phyloP scores from a whole-genome alignment of 805 yeast genomes.

The Debaryomyces castellii region DNA sequence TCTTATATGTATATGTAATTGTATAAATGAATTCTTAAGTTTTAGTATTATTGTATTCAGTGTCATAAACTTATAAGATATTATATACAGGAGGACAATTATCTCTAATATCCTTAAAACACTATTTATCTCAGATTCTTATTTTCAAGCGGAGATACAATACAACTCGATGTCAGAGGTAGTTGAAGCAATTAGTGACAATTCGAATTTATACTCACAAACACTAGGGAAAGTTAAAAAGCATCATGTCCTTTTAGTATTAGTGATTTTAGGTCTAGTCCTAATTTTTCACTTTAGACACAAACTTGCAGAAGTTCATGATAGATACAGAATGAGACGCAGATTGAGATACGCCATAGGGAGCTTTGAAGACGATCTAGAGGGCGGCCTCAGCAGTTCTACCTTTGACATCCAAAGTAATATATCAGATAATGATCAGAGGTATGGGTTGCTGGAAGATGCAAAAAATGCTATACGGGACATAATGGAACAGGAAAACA shows the following conservation, averaged over 20 bases:
- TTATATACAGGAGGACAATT: not conserved
- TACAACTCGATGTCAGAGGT: not conserved
- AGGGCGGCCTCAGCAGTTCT: constrained; percentile 45
- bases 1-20: not conserved
- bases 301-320: constrained; percentile 25
- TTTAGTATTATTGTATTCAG: too few relatives aligned
- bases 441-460: constrained; percentile 60
- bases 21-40: too few relatives aligned
- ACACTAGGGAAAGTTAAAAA: constrained; percentile 9
- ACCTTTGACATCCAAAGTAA: constrained; percentile 53
- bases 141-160: too few relatives aligned
- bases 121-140: too few relatives aligned
- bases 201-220: not conserved
- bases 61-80: too few relatives aligned
- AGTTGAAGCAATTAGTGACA: not conserved
- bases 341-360: constrained; percentile 15
- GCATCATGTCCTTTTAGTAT: constrained; percentile 13
- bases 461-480: constrained; percentile 51
- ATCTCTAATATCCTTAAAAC: not conserved
- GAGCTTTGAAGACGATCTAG: constrained; percentile 45
- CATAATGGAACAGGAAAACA: constrained; percentile 51
- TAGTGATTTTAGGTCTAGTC: constrained; percentile 10
- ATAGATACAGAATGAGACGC: constrained; percentile 25
- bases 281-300: constrained; percentile 32
- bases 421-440: constrained; percentile 46